Evolutionary conservation across 2,329 filamentous ascomycete species (phyloP).

Genomic region (Colletotrichum sp.): DNA sequence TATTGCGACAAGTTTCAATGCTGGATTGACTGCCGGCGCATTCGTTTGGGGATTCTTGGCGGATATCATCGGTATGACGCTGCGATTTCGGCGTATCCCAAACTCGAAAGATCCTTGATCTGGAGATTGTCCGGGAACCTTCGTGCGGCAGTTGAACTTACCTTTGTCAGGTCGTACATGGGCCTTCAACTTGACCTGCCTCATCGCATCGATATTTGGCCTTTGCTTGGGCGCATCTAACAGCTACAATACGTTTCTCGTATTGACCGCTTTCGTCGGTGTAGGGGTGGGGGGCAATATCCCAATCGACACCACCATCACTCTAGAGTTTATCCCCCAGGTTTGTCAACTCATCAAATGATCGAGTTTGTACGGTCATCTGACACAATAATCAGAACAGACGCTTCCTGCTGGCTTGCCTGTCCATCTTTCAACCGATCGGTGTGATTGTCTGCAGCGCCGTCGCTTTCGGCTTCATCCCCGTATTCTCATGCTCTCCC

Average conservation of each 20-base stretch:
- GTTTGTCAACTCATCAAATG: constrained; percentile 22
- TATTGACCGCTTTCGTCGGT: constrained; percentile 58
- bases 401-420: constrained; percentile 55
- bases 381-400: constrained; percentile 32
- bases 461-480: constrained; percentile 59
- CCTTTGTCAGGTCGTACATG: constrained; percentile 46
- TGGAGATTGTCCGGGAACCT: not conserved
- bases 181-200: constrained; percentile 63
- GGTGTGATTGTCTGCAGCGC: constrained; percentile 56
- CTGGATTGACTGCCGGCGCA: constrained; percentile 59
- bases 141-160: not conserved
- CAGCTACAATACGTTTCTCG: constrained; percentile 54
- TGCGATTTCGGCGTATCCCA: not conserved
- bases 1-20: constrained; percentile 59
- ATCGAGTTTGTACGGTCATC: not conserved
- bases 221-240: constrained; percentile 54
- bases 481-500: constrained; percentile 53
- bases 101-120: not conserved
- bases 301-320: constrained; percentile 60
- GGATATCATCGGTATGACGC: constrained; percentile 46
- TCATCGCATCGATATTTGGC: constrained; percentile 60
- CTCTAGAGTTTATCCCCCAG: constrained; percentile 59
- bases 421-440: constrained; percentile 61
- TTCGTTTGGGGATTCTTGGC: constrained; percentile 61
- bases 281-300: constrained; percentile 60